A percentile compares a stretch with the other conserved stretches of the same genome.
phyloP scores from a whole-genome alignment of 495 filamentous ascomycete species.

The Melanomma pulvis-pyrius region DNA sequence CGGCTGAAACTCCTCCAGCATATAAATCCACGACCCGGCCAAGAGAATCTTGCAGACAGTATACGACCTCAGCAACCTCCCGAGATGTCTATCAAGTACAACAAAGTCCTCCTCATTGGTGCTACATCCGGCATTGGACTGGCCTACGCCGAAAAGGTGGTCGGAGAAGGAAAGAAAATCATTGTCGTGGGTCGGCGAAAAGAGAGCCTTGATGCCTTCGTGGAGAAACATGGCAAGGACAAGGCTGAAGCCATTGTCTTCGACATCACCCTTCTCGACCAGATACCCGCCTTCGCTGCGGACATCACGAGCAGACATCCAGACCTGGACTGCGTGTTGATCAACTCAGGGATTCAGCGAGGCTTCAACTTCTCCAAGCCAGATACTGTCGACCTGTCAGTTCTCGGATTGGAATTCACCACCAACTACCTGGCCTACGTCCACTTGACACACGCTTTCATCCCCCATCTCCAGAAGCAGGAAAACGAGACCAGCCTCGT shows the following conservation, averaged over 20 bases:
- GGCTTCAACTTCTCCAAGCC: constrained; percentile 65
- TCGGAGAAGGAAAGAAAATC: constrained; percentile 62
- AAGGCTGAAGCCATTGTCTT: constrained; percentile 59
- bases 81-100: constrained; percentile 60
- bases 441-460: constrained; percentile 62
- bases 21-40: constrained; percentile 10
- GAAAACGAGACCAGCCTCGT: constrained; percentile 49
- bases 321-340: constrained; percentile 57
- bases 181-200: constrained; percentile 67
- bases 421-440: constrained; percentile 72
- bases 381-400: constrained; percentile 55
- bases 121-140: constrained; percentile 73
- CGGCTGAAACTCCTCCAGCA: constrained; percentile 15
- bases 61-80: neutral
- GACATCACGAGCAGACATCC: constrained; percentile 60
- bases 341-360: constrained; percentile 64
- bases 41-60: neutral
- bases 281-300: constrained; percentile 59
- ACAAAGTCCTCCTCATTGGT: constrained; percentile 70
- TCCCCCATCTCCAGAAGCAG: constrained; percentile 63
- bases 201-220: constrained; percentile 66
- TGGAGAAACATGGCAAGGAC: constrained; percentile 59
- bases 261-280: constrained; percentile 64
- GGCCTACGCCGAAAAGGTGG: constrained; percentile 64
- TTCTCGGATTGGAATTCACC: constrained; percentile 58